phyloP scores from a whole-genome alignment of 2,329 filamentous ascomycete species.

The Nigrospora oryzae region DNA sequence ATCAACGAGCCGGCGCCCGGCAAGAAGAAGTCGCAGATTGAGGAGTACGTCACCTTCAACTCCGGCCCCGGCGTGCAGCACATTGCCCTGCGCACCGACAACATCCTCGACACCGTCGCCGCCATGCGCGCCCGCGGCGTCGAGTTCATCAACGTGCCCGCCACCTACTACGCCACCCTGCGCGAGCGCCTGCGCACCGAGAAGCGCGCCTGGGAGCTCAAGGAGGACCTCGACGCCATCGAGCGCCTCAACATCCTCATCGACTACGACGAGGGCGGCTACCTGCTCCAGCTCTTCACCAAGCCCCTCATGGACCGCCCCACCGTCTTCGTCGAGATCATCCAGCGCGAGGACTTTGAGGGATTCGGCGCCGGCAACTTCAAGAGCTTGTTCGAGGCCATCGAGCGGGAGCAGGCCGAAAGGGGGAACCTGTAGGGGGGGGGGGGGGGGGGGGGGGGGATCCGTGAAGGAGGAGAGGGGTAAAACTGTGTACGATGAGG shows the following conservation, averaged over 20 bases:
- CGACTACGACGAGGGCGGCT: slow-evolving; percentile 90
- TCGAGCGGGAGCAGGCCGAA: slow-evolving; percentile 84
- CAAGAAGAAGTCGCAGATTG: slow-evolving; percentile 89
- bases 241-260: slow-evolving; percentile 79
- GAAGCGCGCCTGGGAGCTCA: slow-evolving; percentile 51
- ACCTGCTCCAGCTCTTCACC: slow-evolving; percentile 68
- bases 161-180: slow-evolving; percentile 80
- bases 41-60: slow-evolving; percentile 89
- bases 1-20: slow-evolving; percentile 92
- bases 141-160: slow-evolving; percentile 84
- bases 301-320: slow-evolving; percentile 91
- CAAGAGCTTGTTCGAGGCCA: slow-evolving; percentile 89
- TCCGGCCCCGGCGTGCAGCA: slow-evolving; percentile 86
- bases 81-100: slow-evolving; percentile 73
- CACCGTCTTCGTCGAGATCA: slow-evolving; percentile 94
- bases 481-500: not conserved
- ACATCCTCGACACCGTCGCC: slow-evolving; percentile 72
- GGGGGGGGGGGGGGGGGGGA: too few relatives aligned
- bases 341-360: slow-evolving; percentile 82
- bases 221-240: slow-evolving; percentile 73
- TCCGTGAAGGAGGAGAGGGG: too few relatives aligned
- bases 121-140: slow-evolving; percentile 79
- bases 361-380: slow-evolving; percentile 95
- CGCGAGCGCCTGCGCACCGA: slow-evolving; percentile 61
- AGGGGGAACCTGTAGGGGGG: slow-evolving; percentile 64